Percentiles rank a stretch among this genome's conserved stretches.
Conservation (phyloP, 768 basidiomycete species). For the Coprinopsis marcescibilis region DNA sequence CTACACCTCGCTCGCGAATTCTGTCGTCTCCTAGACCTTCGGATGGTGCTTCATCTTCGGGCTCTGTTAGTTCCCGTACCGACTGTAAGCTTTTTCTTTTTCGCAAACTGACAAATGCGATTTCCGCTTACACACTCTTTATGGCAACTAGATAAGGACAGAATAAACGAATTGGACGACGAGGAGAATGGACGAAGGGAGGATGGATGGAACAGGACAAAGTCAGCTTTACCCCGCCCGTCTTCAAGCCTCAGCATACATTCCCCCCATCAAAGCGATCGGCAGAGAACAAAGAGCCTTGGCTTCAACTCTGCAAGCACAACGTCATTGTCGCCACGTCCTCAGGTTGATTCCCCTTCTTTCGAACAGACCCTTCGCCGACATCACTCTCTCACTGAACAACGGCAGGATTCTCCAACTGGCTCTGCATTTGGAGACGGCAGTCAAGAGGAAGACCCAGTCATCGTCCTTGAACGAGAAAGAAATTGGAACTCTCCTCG, state of each 20-base stretch:
- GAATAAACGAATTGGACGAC: slow-evolving; percentile 32
- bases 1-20: slow-evolving; percentile 2
- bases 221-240: slow-evolving; percentile 30
- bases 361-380: slow-evolving; percentile 22
- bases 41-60: slow-evolving; percentile 35
- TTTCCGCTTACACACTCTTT: background rate
- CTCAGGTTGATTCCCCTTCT: slow-evolving; percentile 20
- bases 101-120: background rate
- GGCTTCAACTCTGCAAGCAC: no score
- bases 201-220: slow-evolving; percentile 50
- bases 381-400: slow-evolving; percentile 26
- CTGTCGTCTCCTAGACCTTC: slow-evolving; percentile 33
- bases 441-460: slow-evolving; percentile 18
- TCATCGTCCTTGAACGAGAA: slow-evolving; percentile 39
- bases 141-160: slow-evolving; percentile 39
- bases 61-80: slow-evolving; percentile 45
- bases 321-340: slow-evolving; percentile 10
- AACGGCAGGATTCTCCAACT: slow-evolving; percentile 36
- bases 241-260: slow-evolving; percentile 37
- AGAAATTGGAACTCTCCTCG: slow-evolving; percentile 69
- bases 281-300: slow-evolving; percentile 18
- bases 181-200: slow-evolving; percentile 46
- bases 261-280: slow-evolving; percentile 24
- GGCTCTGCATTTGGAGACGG: slow-evolving; percentile 25
- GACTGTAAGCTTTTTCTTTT: slow-evolving; percentile 37